Conservation (phyloP, 2,329 filamentous ascomycete genomes). For the Phialemoniopsis sp. region DNA sequence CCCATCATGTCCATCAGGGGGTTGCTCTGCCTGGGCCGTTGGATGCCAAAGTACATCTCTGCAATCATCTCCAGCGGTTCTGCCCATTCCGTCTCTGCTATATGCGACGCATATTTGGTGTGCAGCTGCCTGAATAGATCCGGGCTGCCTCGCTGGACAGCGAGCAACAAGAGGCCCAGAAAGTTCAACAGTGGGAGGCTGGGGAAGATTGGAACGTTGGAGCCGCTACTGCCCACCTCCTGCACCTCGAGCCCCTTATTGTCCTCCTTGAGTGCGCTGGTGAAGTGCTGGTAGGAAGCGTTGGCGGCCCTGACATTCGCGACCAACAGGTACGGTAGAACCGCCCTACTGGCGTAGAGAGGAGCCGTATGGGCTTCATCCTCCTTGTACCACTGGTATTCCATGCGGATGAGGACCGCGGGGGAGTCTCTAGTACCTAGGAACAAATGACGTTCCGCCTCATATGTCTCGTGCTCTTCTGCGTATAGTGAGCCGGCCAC, state of each 20-base stretch:
- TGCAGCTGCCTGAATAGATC: slow-evolving; percentile 80
- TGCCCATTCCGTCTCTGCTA: slow-evolving; percentile 79
- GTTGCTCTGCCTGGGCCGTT: slow-evolving; percentile 83
- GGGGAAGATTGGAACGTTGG: slow-evolving; percentile 79
- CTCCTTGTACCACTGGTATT: slow-evolving; percentile 91
- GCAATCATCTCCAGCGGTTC: slow-evolving; percentile 82
- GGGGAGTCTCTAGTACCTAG: slow-evolving; percentile 88
- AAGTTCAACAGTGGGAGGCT: slow-evolving; percentile 95
- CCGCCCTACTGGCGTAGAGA: slow-evolving; percentile 77
- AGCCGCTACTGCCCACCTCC: slow-evolving; percentile 69
- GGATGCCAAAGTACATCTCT: slow-evolving; percentile 95
- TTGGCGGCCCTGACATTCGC: slow-evolving; percentile 90
- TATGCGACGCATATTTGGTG: slow-evolving; percentile 73
- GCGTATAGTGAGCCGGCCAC: slow-evolving; percentile 84
- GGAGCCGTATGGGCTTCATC: slow-evolving; percentile 86
- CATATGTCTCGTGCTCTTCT: slow-evolving; percentile 89
- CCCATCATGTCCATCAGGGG: slow-evolving; percentile 98
- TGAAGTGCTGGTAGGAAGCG: slow-evolving; percentile 74
- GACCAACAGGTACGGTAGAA: slow-evolving; percentile 85
- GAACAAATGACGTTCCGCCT: slow-evolving; percentile 85
- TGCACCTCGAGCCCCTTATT: slow-evolving; percentile 65
- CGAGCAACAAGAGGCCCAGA: slow-evolving; percentile 76
- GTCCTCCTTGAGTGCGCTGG: slow-evolving; percentile 55
- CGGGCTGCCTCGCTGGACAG: slow-evolving; percentile 72
- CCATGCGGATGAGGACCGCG: slow-evolving; percentile 73